Evolutionary conservation across 2,329 filamentous ascomycete genomes (phyloP), one percentile per base, ranked within the genome.

Genomic region (Lachnellula arida): DNA sequence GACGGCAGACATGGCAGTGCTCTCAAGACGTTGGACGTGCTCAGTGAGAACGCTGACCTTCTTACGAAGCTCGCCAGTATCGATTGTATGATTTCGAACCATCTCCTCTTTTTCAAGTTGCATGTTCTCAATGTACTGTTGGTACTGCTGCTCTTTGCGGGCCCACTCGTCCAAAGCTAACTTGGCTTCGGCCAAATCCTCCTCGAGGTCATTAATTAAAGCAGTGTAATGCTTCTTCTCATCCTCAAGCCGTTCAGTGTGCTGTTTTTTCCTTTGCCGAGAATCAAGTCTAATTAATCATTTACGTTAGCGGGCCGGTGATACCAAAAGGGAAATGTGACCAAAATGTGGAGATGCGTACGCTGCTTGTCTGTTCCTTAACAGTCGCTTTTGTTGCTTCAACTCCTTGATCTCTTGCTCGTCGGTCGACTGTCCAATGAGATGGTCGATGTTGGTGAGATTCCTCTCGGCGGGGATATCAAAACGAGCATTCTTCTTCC

Each of bases 401-500:
- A 99, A 81, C 76, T 97, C 92, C 80, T 96, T 97, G 77, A 96
- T 89, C 77, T 96, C 88, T 63, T 94, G 86, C 68, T 97, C 93
- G 72, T 95, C 88, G 54, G 84, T 91, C 37, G 91, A 93, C 74
- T 90, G 86, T 52, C 87, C 81, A 73, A 99, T 97, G 69, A 97
- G 81, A 59, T 90, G 82, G 73, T 99, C 94, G 74, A 99, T 97
- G 75, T 95, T 97, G 78, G 83, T 86, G 65, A 99, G 82, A 68
- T 92, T 97, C 60, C 92, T 85, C 75, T 97, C 94, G 46, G 89
- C 86, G 9, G 94, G 94, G 64, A 99, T 99, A 69, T 97, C 93
- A 74, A 97, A 97, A 64, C 93, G 88, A 63, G 92, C 91, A 70
- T 97, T 99, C 87, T 97, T 97, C 85, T 99, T 99, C 68, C 94